phyloP scores from a whole-genome alignment of 352 stramenopile genomes.

The Phytopythium mirpurense region DNA sequence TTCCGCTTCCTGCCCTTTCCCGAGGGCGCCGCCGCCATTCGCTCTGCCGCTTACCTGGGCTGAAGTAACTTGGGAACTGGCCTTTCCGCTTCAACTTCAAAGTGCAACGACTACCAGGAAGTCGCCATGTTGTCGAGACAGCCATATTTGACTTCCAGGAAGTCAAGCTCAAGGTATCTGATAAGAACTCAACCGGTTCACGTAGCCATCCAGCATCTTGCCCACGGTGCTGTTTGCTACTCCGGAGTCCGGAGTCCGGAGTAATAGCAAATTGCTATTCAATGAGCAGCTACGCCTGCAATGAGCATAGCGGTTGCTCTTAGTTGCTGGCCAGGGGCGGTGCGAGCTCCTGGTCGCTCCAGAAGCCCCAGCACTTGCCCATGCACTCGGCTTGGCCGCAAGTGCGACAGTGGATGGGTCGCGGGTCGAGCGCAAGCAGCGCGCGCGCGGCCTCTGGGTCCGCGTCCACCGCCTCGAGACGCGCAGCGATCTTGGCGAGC shows the following conservation, averaged over 20 bases:
- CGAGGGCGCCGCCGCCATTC: constrained; percentile 3
- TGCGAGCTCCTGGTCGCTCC: constrained; percentile 44
- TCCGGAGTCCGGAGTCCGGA: too few relatives aligned
- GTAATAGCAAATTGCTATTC: too few relatives aligned
- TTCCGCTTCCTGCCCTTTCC: constrained; percentile 22
- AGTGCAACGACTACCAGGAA: constrained; percentile 13
- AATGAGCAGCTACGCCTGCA: background rate
- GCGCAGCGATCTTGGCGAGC: constrained; percentile 51
- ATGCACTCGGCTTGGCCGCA: constrained; percentile 44
- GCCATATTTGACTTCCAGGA: too few relatives aligned
- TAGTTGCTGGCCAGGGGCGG: background rate
- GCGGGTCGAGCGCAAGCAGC: constrained; percentile 20
- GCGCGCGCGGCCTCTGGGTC: constrained; percentile 35
- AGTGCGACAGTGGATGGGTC: constrained; percentile 62
- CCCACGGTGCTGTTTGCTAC: too few relatives aligned
- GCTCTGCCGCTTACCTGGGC: background rate
- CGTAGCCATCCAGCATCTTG: too few relatives aligned
- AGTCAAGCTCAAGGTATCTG: too few relatives aligned
- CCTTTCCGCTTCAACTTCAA: constrained; percentile 1
- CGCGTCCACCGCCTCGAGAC: constrained; percentile 30
- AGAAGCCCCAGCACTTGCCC: constrained; percentile 76
- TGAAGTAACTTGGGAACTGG: background rate
- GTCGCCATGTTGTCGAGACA: background rate
- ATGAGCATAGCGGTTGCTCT: background rate
- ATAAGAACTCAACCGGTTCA: too few relatives aligned